These are phyloP conservation scores for Phallus indusiatus DNA, from an alignment of 768 basidiomycete species.

Conservation along the genomic window DNA sequence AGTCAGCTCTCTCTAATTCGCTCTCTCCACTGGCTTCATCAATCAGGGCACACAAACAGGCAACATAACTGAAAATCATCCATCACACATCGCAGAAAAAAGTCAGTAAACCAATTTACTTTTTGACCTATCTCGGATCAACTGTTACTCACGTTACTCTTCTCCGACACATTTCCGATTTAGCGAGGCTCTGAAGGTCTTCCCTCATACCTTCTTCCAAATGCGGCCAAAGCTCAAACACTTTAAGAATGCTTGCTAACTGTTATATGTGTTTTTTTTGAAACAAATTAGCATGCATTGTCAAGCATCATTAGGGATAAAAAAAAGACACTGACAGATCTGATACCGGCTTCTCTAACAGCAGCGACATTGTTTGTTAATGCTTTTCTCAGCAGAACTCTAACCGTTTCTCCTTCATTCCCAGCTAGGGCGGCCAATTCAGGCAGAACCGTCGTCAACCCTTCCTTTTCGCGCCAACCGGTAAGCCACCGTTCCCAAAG, in stretches of 20 bases:
- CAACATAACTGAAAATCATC: conserved; percentile 48
- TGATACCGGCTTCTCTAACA: conserved; percentile 69
- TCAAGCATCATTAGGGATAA: conserved; percentile 13
- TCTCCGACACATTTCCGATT: conserved; percentile 41
- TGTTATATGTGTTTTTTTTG: conserved; percentile 18
- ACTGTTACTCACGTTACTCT: conserved; percentile 56
- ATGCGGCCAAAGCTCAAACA: conserved; percentile 26
- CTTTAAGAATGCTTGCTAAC: conserved; percentile 39
- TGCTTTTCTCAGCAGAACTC: conserved; percentile 46
- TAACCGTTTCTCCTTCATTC: conserved; percentile 35
- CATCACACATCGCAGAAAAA: conserved; percentile 13
- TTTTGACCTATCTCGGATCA: conserved; percentile 13
- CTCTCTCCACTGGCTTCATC: conserved; percentile 25
- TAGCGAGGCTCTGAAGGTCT: conserved; percentile 36
- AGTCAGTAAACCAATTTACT: conserved; percentile 10
- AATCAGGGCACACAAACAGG: conserved; percentile 59
- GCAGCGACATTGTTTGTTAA: conserved; percentile 75
- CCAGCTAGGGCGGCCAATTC: conserved; percentile 34
- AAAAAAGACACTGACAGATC: conserved; percentile 39
- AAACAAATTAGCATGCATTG: conserved; percentile 14
- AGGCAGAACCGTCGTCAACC: conserved; percentile 46
- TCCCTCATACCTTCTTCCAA: conserved; percentile 29
- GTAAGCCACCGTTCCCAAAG: conserved; percentile 52
- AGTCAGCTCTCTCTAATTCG: conserved; percentile 34
- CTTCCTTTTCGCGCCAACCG: conserved; percentile 77